These are phyloP conservation scores for Ophiostoma tasmaniense DNA, from an alignment of 2,329 filamentous ascomycete genomes.

Conservation along the genomic window DNA sequence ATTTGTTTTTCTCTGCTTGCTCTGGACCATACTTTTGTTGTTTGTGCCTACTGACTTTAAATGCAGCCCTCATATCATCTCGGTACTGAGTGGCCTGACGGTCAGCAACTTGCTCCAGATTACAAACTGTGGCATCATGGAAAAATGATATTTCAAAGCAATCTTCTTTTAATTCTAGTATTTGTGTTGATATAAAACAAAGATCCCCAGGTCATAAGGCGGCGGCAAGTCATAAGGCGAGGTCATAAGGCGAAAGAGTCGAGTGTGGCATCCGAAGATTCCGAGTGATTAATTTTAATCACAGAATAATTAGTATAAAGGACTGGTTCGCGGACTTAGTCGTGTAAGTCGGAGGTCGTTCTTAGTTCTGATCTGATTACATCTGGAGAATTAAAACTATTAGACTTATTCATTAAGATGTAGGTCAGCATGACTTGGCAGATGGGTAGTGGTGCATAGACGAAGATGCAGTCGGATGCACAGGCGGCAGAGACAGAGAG, in stretches of 20 bases:
- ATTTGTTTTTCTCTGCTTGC: neutral
- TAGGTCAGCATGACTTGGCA: neutral
- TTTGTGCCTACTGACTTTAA: neutral
- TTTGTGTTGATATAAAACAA: neutral
- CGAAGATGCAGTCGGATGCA: neutral
- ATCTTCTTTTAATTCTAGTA: neutral
- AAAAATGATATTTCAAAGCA: neutral
- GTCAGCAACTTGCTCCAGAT: neutral
- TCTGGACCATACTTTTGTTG: neutral
- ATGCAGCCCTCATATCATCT: neutral
- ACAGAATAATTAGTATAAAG: neutral
- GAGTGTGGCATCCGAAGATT: slow-evolving; percentile 1
- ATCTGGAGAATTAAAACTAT: too few relatives aligned
- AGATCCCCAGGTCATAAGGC: neutral
- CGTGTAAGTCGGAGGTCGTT: neutral
- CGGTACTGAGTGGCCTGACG: neutral
- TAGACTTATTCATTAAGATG: neutral
- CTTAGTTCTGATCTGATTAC: neutral
- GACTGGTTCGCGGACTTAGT: neutral
- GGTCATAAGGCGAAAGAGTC: neutral
- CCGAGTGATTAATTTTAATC: neutral
- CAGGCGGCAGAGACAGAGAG: neutral
- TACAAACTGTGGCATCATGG: neutral
- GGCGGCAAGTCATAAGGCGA: neutral
- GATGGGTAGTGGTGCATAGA: neutral